These are phyloP conservation scores for Plantago elongata DNA, from an alignment of 257 asterid genomes.

Conservation along the genomic window DNA sequence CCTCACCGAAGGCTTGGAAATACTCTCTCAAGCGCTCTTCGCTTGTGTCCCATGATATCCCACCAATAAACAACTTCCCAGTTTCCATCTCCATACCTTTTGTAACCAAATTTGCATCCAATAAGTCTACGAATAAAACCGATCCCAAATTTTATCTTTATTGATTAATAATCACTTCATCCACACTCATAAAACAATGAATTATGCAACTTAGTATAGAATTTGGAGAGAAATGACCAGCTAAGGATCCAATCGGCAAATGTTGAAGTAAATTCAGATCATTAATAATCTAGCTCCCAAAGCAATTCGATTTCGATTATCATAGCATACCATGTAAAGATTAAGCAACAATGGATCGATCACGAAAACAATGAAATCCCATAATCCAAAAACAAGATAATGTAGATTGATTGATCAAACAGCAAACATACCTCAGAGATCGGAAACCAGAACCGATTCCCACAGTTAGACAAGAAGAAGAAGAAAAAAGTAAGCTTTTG, in stretches of 20 bases:
- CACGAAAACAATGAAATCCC: conserved; percentile 27
- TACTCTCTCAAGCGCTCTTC: conserved; percentile 78
- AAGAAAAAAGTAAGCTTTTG: background rate
- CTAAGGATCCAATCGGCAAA: conserved; percentile 8
- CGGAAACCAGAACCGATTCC: conserved; percentile 30
- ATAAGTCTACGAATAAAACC: background rate
- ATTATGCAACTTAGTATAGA: conserved; percentile 13
- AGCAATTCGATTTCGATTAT: conserved; percentile 16
- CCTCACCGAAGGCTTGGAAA: conserved; percentile 77
- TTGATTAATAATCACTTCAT: too few relatives aligned
- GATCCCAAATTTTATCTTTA: too few relatives aligned
- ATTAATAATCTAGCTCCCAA: conserved; percentile 6
- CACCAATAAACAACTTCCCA: conserved; percentile 84
- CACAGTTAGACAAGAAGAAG: conserved; percentile 30
- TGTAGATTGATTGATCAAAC: conserved; percentile 48
- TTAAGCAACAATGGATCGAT: conserved; percentile 18
- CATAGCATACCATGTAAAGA: conserved; percentile 1
- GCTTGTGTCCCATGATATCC: conserved; percentile 96
- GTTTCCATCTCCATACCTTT: conserved; percentile 72
- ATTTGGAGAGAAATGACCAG: too few relatives aligned
- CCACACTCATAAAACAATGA: conserved; percentile 11
- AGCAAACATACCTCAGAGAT: conserved; percentile 28
- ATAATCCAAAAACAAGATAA: conserved; percentile 30
- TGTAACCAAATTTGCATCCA: conserved; percentile 16
- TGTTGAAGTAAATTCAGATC: conserved; percentile 22